Conservation (phyloP, 345 rosid species). For the Aurinia saxatilis region DNA sequence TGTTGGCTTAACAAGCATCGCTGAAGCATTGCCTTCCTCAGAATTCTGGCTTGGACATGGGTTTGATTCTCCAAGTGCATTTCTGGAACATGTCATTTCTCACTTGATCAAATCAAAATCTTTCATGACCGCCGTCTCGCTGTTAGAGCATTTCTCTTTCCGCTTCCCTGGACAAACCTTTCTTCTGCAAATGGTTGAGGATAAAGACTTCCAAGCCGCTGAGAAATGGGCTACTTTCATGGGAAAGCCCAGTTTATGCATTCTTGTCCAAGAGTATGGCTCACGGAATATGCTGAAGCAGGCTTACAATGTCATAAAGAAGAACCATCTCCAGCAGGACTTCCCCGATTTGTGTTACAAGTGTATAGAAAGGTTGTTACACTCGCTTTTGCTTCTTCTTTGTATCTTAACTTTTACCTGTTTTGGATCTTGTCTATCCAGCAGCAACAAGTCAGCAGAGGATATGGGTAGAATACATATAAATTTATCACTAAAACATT, state of each 20-base stretch:
- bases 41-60: constrained; percentile 26
- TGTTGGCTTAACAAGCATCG: constrained; percentile 45
- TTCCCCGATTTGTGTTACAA: constrained; percentile 66
- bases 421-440: neutral
- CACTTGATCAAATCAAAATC: constrained; percentile 49
- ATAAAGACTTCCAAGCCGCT: constrained; percentile 66
- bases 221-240: constrained; percentile 93
- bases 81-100: constrained; percentile 58
- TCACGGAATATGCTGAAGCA: constrained; percentile 67
- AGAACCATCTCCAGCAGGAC: constrained; percentile 61
- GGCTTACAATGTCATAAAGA: constrained; percentile 62
- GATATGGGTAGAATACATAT: neutral
- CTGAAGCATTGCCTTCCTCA: constrained; percentile 37
- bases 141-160: constrained; percentile 75
- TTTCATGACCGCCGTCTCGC: constrained; percentile 65
- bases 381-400: neutral
- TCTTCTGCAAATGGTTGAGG: constrained; percentile 66
- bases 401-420: neutral
- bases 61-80: constrained; percentile 28
- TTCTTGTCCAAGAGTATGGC: constrained; percentile 62
- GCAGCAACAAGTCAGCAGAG: neutral
- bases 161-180: constrained; percentile 67
- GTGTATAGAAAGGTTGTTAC: constrained; percentile 65
- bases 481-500: neutral
- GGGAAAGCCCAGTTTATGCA: constrained; percentile 68